phyloP scores from a whole-genome alignment of 176 grass and related monocot genomes.

The Cocos nucifera region DNA sequence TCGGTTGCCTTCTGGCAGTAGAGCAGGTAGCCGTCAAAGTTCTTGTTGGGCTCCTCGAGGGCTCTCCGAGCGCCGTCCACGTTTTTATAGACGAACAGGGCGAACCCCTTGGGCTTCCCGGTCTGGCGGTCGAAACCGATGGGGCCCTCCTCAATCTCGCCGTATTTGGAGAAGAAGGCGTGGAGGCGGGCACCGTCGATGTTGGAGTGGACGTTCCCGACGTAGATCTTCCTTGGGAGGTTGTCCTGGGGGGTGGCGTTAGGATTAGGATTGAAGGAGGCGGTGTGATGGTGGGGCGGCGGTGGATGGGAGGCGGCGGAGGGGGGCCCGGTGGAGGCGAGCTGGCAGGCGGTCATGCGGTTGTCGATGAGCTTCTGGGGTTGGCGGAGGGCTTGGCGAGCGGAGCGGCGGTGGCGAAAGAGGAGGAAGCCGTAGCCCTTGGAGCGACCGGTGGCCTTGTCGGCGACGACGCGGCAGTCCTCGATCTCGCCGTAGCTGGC shows the following conservation, averaged over 20 bases:
- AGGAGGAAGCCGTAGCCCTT: constrained; percentile 98
- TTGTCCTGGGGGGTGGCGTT: constrained; percentile 45
- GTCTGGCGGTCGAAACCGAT: constrained; percentile 89
- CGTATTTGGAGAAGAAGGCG: constrained; percentile 70
- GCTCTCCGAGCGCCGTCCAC: constrained; percentile 56
- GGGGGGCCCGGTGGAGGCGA: constrained; percentile 63
- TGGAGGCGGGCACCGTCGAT: constrained; percentile 65
- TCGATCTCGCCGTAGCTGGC: constrained; percentile 83
- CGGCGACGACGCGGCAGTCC: constrained; percentile 86
- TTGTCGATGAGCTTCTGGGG: constrained; percentile 76
- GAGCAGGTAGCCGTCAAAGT: constrained; percentile 76
- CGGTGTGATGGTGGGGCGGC: constrained; percentile 9
- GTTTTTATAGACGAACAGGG: constrained; percentile 80
- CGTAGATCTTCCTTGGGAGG: constrained; percentile 82
- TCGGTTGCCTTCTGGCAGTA: constrained; percentile 86
- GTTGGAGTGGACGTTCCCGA: constrained; percentile 81
- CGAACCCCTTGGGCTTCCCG: constrained; percentile 88
- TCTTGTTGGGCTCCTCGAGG: constrained; percentile 75
- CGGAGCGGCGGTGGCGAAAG: constrained; percentile 57
- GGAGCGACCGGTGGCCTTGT: constrained; percentile 75
- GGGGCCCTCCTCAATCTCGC: constrained; percentile 95
- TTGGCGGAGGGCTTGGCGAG: constrained; percentile 61
- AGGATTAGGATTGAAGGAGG: constrained; percentile 16
- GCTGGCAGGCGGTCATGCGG: constrained; percentile 87
- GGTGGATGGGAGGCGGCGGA: constrained; percentile 4